Conservation (phyloP, 169 alveolate species). For the Cyclospora cayetanensis region DNA sequence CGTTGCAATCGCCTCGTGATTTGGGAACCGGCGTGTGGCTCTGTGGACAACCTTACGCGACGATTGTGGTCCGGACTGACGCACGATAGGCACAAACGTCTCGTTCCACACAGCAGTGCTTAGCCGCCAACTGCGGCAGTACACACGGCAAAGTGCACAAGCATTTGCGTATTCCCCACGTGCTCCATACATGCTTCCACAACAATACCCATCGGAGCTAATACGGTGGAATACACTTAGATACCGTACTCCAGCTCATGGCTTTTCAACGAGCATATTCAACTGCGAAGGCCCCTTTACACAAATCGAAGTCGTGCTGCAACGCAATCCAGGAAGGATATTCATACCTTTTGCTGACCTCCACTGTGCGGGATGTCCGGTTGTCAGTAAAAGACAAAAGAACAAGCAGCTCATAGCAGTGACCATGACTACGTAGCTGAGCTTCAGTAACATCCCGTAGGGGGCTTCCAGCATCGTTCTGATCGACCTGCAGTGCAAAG, state of each 20-base stretch:
- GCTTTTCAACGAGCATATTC: too few relatives aligned
- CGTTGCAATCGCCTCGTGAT: too few relatives aligned
- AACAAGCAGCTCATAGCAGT: slow-evolving; percentile 74
- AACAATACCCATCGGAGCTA: too few relatives aligned
- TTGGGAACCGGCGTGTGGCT: too few relatives aligned
- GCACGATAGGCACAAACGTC: slow-evolving; percentile 45
- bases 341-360: slow-evolving; percentile 76
- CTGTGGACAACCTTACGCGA: too few relatives aligned
- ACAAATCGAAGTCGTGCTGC: too few relatives aligned
- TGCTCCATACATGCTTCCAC: too few relatives aligned
- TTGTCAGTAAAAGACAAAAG: slow-evolving; percentile 77
- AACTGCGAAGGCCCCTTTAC: too few relatives aligned
- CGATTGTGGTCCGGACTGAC: slow-evolving; percentile 59
- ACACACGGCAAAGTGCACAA: background rate
- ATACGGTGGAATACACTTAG: too few relatives aligned
- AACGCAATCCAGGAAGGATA: too few relatives aligned
- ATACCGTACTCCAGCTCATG: too few relatives aligned
- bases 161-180: too few relatives aligned
- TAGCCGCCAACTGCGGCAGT: slow-evolving; percentile 59
- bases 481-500: slow-evolving; percentile 53
- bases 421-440: slow-evolving; percentile 75
- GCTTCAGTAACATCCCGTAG: slow-evolving; percentile 71
- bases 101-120: slow-evolving; percentile 56
- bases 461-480: slow-evolving; percentile 73
- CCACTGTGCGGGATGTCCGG: slow-evolving; percentile 77